Evolutionary conservation across 2,329 filamentous ascomycete genomes (phyloP).

Genomic region (Phaeosphaeria sp.): DNA sequence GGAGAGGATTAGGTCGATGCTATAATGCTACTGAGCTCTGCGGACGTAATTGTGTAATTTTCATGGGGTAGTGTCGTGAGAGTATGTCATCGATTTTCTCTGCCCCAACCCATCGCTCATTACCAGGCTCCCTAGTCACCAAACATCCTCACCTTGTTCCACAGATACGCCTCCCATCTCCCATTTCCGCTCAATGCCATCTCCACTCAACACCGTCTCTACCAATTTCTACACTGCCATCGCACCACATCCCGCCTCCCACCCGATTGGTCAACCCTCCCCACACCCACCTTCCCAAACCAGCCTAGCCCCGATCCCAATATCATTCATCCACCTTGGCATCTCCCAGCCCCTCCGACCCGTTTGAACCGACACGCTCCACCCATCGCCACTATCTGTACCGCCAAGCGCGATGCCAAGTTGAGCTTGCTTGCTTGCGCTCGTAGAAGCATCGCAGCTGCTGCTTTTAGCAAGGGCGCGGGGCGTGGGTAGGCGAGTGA

Average conservation of each 20-base stretch:
- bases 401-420: background rate
- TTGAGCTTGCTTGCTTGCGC: background rate
- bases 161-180: no score
- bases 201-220: no score
- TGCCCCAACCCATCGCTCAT: background rate
- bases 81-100: background rate
- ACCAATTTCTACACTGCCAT: no score
- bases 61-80: no score
- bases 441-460: background rate
- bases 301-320: no score
- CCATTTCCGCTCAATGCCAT: no score
- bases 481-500: background rate
- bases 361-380: background rate
- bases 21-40: background rate
- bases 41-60: background rate
- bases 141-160: no score
- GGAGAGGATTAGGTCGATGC: background rate
- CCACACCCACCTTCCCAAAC: background rate
- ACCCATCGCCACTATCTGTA: background rate
- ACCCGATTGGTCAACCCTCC: background rate
- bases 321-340: background rate
- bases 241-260: background rate
- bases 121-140: no score
- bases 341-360: background rate
- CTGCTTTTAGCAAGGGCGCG: background rate